These are phyloP conservation scores for Fusarium kyushuense DNA, from an alignment of 2,329 filamentous ascomycete genomes.

Conservation along the genomic window DNA sequence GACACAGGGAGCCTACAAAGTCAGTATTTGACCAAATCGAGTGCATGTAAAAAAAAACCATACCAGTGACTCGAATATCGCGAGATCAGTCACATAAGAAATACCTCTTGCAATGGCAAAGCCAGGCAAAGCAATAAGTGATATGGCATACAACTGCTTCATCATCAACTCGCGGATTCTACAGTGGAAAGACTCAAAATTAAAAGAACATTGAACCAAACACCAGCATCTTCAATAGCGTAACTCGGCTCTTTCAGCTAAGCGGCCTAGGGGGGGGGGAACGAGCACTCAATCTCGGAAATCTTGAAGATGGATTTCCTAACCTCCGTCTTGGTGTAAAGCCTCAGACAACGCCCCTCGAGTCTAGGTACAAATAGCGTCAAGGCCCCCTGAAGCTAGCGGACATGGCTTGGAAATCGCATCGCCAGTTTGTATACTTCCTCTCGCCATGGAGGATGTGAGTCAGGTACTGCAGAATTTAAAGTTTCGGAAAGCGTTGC, in stretches of 20 bases:
- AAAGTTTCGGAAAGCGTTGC: constrained; percentile 1
- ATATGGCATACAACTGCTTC: constrained; percentile 41
- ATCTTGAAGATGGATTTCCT: constrained; percentile 22
- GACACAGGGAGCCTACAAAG: constrained; percentile 62
- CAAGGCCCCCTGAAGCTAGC: constrained; percentile 46
- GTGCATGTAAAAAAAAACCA: constrained; percentile 6
- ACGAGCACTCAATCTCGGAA: constrained; percentile 17
- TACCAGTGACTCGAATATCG: constrained; percentile 58
- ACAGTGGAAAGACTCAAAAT: background rate
- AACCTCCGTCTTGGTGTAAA: constrained; percentile 22
- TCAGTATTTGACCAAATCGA: background rate
- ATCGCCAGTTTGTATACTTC: constrained; percentile 30
- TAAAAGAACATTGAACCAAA: constrained; percentile 6
- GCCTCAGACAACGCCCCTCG: constrained; percentile 32
- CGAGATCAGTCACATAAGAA: constrained; percentile 61
- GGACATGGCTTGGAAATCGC: constrained; percentile 37
- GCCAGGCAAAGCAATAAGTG: constrained; percentile 10
- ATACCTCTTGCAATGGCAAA: constrained; percentile 44
- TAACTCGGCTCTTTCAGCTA: background rate
- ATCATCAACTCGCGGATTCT: constrained; percentile 17
- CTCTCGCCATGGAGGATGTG: constrained; percentile 5
- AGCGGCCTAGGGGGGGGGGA: constrained; percentile 7
- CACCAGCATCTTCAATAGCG: constrained; percentile 13
- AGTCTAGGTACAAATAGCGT: constrained; percentile 35
- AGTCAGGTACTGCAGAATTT: constrained; percentile 17